A percentile compares a stretch with the other conserved stretches of the same genome.
phyloP scores from a whole-genome alignment of 805 yeast species.

The Lipomyces yamadae region DNA sequence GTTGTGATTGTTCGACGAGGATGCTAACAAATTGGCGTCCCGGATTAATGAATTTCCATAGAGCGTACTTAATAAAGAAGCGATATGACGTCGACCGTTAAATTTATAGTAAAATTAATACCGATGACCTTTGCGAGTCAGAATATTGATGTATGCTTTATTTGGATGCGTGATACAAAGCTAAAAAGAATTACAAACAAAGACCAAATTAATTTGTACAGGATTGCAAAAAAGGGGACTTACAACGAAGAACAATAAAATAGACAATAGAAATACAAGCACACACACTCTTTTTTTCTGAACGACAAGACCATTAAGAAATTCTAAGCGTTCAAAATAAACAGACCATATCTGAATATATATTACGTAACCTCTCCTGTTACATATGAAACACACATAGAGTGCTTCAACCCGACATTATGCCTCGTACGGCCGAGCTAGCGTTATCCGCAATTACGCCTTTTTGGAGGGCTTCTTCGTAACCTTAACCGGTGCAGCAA shows the following conservation, averaged over 20 bases:
- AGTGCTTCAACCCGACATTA: background rate
- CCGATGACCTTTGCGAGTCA: too few species aligned
- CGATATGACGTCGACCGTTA: too few species aligned
- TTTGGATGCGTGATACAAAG: background rate
- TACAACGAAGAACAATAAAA: background rate
- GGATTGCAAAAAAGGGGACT: background rate
- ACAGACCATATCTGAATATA: background rate
- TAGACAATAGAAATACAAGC: background rate
- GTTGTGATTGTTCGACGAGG: too few species aligned
- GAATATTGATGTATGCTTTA: too few species aligned
- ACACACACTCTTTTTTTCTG: background rate
- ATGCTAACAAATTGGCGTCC: too few species aligned
- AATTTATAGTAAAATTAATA: too few species aligned
- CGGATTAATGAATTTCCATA: too few species aligned
- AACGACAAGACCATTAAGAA: background rate
- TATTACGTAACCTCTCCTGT: background rate
- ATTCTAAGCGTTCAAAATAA: background rate
- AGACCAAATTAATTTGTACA: background rate
- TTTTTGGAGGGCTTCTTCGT: constrained; percentile 35
- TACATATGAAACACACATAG: background rate
- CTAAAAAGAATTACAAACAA: background rate
- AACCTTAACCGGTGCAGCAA: constrained; percentile 25
- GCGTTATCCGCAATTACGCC: constrained; percentile 12
- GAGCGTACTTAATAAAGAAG: too few species aligned
- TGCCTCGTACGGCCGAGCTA: background rate